Base-by-base conservation (phyloP, 306 rosid genomes). In the Castanea sativa region DNA sequence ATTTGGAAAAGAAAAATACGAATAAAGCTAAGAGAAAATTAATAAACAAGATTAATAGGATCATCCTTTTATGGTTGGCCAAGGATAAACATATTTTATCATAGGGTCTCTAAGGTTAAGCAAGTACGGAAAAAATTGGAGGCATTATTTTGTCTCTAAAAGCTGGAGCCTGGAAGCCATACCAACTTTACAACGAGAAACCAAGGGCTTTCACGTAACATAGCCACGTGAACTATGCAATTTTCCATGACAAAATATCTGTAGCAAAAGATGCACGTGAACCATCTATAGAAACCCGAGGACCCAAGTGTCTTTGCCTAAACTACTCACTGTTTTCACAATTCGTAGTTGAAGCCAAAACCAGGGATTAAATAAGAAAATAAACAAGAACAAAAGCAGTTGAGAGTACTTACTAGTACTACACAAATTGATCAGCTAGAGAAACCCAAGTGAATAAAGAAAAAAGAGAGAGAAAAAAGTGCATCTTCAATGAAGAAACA, bases 401-500 rank as follows among this genome's bases (percentile, higher is more conserved):
- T 83, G 89, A 13, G 38, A 30, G 19, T 63, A 18, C 38, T 29
- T 29, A 4, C n/a, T 30, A 63, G 20, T 38, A 38, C 45, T 25
- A 25, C 7, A 61, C 69, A 27, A 29, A 18, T 29, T 65, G 71
- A 30, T 49, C 53, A 10, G 77, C 35, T 73, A 76, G 45, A 55
- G 57, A 72, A 76, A 56, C 75, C 81, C 64, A 73, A 83, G 77
- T 33, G 78, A 83, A 87, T 55, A 77, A 73, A 55, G 75, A 73
- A 76, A 60, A 59, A 69, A 75, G 55, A 69, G 76, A 76, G 21
- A 43, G 21, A 69, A 18, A 14, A 60, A 74, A 4, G 35, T 32
- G 78, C 74, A 69, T 73, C 67, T 74, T 78, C 88, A 86, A 88
- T 86, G 91, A 88, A 81, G 93, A 86, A 91, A 79, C 90, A 90